Evolutionary conservation across 2,329 filamentous ascomycete genomes (phyloP), one percentile per base, ranked within the genome.

Genomic region (Pestalotiopsis sp.): DNA sequence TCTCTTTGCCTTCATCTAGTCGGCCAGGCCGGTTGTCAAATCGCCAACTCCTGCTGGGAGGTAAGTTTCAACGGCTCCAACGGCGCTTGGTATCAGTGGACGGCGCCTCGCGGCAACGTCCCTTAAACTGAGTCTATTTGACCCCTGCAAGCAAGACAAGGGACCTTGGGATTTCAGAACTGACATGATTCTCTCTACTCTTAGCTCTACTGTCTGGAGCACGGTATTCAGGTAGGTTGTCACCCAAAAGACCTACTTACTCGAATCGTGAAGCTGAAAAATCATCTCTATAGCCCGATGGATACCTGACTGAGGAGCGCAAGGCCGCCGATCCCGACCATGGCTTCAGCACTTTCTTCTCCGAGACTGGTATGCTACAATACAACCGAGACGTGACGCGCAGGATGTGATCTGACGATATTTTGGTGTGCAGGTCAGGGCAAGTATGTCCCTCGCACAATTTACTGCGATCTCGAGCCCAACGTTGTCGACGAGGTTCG

Each of bases 21-120:
- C 89, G 96, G 96, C 86, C 96, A 99, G 91, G 96, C 96, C 83
- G 96, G 96, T 92, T 98, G 96, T 91, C 96, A 99, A 85, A 99
- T 99, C 82, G 96, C 95, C 87, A 99, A 99, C 89, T 96, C 96
- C 79, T 98, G 96, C 91, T 99, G 96, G 96, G 96, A 99, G 94
- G 96, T 99, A 87, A 88, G 93, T 88, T 80, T 49, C 3, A 60
- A 58, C 25, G 20, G 27, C 38, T 25, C 5, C 13, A 57, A 25
- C 45, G 17, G 64, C 27, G 23, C 25, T 39, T 27, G n/a, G 13
- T 25, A 65, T 39, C 49, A n/a, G 25, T 7, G 2, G 20, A 25
- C 23, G 45, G 45, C 38, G 20, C 17, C 39, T 39, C 25, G 27
- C 25, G 59, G 31, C 59, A 39, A 36, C n/a, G 25, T n/a, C 31